Evolutionary conservation across 495 filamentous ascomycete genomes (phyloP), one percentile per base, ranked within the genome.

Genomic region (Penicillium egyptiacum): DNA sequence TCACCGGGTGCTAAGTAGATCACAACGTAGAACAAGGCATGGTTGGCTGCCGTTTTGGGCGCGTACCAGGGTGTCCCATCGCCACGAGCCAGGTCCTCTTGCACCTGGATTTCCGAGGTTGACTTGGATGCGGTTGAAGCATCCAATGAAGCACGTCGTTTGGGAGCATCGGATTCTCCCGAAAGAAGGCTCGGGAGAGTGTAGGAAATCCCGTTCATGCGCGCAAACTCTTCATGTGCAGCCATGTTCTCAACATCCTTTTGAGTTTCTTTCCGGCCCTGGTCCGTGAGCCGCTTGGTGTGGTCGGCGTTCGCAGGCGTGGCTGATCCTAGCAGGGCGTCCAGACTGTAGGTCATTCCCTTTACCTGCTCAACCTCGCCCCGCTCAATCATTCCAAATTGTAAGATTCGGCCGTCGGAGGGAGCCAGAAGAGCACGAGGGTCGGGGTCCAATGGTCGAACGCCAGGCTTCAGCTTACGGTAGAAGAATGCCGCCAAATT

Each of bases 281-380:
- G 68, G 61, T 70, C 78, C 50, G 45, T 61, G 57, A 75, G 71
- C 35, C 66, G 75, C 20, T 71, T 70, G 42, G 61, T 64, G 49
- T 76, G 72, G 50, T 76, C 75, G n/a, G 70, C 74, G 31, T 73
- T 57, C 23, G 64, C 59, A 25, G 80, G 75, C 8, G 75, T 75
- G 33, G 79, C 82, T 47, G 84, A 83, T 35, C 94, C 94, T 4
- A 99, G 77, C 1, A 99, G 80, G 1, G 93, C 91, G 68, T 98
- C 94, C 45, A 99, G 80, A 56, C 88, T 94, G 71, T 99, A 99
- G 4, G 92, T 98, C 81, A 98, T 93, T 44, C 94, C 94, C 71
- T 99, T 99, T 39, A 98, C 93, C 70, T 98, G 94, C 71, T 98
- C 94, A n/a, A 99, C 92, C 62, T 96, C 88, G 28, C 92, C 93